Conservation (phyloP, 1,284 basidiomycete genomes). For the Flammula alnicola region DNA sequence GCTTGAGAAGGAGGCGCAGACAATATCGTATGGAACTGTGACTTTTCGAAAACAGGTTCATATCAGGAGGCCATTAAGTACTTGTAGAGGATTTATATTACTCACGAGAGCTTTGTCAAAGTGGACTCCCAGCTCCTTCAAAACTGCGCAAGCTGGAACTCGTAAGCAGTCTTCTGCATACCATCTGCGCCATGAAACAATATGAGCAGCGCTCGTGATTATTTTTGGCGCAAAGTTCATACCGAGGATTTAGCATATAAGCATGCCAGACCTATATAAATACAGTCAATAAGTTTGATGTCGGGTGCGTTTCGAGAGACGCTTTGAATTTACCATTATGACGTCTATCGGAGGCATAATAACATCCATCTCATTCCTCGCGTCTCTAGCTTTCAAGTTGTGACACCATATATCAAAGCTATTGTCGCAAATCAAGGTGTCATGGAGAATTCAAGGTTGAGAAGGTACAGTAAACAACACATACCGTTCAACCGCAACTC, state of each 20-base stretch:
- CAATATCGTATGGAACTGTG: constrained; percentile 7
- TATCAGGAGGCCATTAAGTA: neutral
- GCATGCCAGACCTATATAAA: constrained; percentile 46
- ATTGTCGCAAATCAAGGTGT: neutral
- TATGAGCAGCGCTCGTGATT: neutral
- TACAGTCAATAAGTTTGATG: neutral
- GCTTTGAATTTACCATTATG: constrained; percentile 39
- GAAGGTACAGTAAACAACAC: constrained; percentile 2
- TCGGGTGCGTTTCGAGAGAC: neutral
- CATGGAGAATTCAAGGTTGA: neutral
- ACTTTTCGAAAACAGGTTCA: neutral
- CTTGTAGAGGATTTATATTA: constrained; percentile 15
- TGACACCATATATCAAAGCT: constrained; percentile 40
- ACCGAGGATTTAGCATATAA: constrained; percentile 53
- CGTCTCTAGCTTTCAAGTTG: constrained; percentile 16
- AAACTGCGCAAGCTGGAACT: constrained; percentile 26
- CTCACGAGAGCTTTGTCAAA: constrained; percentile 34
- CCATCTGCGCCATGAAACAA: constrained; percentile 32
- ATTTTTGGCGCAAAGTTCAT: constrained; percentile 13
- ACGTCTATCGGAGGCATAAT: constrained; percentile 50
- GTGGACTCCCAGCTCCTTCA: constrained; percentile 27
- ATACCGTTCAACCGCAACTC: constrained; percentile 39
- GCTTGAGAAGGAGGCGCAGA: constrained; percentile 9
- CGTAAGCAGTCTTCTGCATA: constrained; percentile 45
- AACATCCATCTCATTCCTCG: constrained; percentile 24